Base-by-base conservation (phyloP, 2,329 filamentous ascomycete genomes). In the Dothideomycetes sp. region DNA sequence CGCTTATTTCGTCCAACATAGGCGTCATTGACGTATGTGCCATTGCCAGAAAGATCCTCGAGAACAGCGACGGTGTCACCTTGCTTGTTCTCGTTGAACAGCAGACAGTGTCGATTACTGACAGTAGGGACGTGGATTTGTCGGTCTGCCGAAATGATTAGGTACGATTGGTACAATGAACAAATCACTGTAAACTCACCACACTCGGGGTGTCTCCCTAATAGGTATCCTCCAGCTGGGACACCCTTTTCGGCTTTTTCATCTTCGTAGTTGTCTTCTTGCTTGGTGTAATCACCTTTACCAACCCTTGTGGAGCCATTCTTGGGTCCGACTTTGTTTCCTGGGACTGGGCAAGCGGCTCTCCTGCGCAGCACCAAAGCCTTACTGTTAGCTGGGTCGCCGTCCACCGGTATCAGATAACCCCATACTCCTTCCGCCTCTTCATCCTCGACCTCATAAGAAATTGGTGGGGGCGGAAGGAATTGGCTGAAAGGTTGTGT, bases 1-100 rank as follows among this genome's bases (percentile, higher is more conserved):
- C 86, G 75, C 60, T 94, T 86, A 60, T 98, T 98, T 37, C 89
- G 81, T 17, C 91, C 91, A 17, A 98, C 77, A 19, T 94, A 73
- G 12, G 80, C 81, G 52, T 95, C 87, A 54, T 96, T 96, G 51
- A 98, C 81, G 56, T 88, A 98, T 0, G 93, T 98, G 37, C 91
- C 91, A 57, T 98, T 98, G 56, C 80, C 91, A 5, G 91, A 98
- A 15, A 96, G 65, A 59, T 98, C 91, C 58, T 98, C 88, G 4
- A 98, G 62, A 10, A 96, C 74, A 7, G 86, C 89, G 31, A 77
- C 62, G 1, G 68, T 56, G 45, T 70, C 68, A 24, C 76, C 73
- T 37, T 66, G 64, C 46, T 68, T 72, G 48, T 72, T 77, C 55
- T 80, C 73, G 36, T 66, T 69, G 52, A 83, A 84, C 2, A 85